Evolutionary conservation across 495 filamentous ascomycete species (phyloP).

Genomic region (Amniculicola lignicola): DNA sequence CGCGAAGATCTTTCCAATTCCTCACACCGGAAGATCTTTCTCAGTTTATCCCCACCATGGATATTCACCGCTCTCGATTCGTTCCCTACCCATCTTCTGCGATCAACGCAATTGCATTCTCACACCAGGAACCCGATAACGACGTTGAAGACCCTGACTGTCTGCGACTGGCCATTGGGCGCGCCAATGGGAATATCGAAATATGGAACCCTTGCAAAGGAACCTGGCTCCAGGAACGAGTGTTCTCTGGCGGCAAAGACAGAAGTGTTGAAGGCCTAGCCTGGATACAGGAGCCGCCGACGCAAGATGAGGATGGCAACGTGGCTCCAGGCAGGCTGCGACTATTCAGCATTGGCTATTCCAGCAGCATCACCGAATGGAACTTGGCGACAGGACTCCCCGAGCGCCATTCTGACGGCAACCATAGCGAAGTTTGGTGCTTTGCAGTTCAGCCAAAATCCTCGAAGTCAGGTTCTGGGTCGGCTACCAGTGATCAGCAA

Average conservation of each 20-base stretch:
- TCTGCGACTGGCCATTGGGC: conserved; percentile 80
- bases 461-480: conserved; percentile 38
- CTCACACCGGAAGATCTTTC: too few relatives aligned
- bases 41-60: too few relatives aligned
- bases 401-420: conserved; percentile 78
- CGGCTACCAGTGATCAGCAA: conserved; percentile 47
- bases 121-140: conserved; percentile 64
- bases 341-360: conserved; percentile 95
- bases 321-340: conserved; percentile 66
- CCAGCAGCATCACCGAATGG: conserved; percentile 90
- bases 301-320: conserved; percentile 58
- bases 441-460: conserved; percentile 76
- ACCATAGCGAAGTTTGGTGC: conserved; percentile 96
- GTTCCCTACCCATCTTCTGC: conserved; percentile 89
- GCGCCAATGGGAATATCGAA: conserved; percentile 94
- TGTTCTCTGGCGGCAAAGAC: conserved; percentile 78
- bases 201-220: conserved; percentile 93
- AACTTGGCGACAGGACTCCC: conserved; percentile 74
- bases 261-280: conserved; percentile 83
- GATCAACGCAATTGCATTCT: conserved; percentile 93
- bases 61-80: conserved; percentile 96
- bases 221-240: conserved; percentile 84
- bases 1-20: too few relatives aligned
- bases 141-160: conserved; percentile 50
- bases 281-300: conserved; percentile 85